Evolutionary conservation across 805 yeast genomes (phyloP).

Genomic region (Candida rishiriensis): DNA sequence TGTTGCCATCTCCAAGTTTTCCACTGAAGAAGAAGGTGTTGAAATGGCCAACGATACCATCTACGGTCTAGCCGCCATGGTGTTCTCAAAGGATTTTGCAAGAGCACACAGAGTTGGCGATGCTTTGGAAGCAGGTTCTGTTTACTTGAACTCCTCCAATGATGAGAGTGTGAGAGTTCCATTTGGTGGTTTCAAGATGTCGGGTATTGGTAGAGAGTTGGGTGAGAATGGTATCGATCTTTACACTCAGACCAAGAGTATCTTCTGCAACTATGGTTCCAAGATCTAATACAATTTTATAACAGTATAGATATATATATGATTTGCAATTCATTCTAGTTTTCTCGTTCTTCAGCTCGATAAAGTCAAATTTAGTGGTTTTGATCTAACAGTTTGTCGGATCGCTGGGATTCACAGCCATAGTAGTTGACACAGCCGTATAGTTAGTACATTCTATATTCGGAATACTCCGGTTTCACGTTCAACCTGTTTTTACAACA

Average conservation of each 20-base stretch:
- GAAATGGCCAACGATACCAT: constrained; percentile 64
- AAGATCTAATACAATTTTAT: too few species aligned
- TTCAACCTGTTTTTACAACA: too few species aligned
- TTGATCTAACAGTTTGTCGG: too few species aligned
- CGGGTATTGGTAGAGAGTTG: constrained; percentile 79
- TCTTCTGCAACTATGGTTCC: constrained; percentile 47
- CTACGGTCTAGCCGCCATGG: constrained; percentile 81
- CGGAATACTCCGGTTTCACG: too few species aligned
- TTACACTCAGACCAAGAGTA: constrained; percentile 73
- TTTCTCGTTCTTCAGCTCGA: too few species aligned
- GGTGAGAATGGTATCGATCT: constrained; percentile 68
- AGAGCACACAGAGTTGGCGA: constrained; percentile 49
- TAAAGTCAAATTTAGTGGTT: too few species aligned
- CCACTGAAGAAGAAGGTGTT: constrained; percentile 63
- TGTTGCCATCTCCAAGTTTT: constrained; percentile 61
- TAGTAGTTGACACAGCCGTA: too few species aligned
- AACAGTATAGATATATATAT: not conserved
- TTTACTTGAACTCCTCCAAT: constrained; percentile 67
- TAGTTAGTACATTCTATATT: too few species aligned
- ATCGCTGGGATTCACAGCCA: too few species aligned
- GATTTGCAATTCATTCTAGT: not conserved
- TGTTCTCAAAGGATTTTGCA: constrained; percentile 64
- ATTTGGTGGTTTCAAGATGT: constrained; percentile 76
- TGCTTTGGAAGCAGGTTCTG: constrained; percentile 60
- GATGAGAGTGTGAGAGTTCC: constrained; percentile 64